These are phyloP conservation scores for Triangularia setosa DNA, from an alignment of 2,329 filamentous ascomycete species.

Conservation along the genomic window DNA sequence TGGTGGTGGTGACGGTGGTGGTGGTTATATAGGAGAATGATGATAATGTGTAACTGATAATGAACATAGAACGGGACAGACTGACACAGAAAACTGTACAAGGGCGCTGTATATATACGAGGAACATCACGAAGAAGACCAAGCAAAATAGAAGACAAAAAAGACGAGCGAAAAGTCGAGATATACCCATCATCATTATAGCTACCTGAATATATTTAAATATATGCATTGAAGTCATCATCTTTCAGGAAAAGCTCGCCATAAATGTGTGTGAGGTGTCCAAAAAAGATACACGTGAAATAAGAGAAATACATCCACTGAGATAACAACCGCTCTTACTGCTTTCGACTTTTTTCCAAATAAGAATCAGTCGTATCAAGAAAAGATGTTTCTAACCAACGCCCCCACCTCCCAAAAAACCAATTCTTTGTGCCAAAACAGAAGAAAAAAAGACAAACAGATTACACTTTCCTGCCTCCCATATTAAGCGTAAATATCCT, in stretches of 20 bases:
- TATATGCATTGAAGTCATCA: background rate
- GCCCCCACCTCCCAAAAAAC: background rate
- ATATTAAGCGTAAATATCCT: background rate
- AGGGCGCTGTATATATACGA: background rate
- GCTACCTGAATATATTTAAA: background rate
- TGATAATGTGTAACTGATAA: background rate
- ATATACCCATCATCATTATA: background rate
- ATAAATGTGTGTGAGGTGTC: background rate
- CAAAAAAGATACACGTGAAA: background rate
- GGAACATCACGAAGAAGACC: background rate
- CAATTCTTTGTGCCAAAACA: background rate
- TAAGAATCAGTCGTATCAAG: background rate
- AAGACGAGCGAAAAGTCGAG: background rate
- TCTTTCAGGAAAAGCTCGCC: background rate
- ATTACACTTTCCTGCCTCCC: background rate
- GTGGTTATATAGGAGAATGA: background rate
- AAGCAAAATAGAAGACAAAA: background rate
- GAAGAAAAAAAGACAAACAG: background rate
- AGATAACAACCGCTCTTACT: background rate
- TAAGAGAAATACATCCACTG: slow-evolving; percentile 1
- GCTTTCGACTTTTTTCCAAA: background rate
- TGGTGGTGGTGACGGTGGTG: background rate
- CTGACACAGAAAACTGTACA: background rate
- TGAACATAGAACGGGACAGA: background rate
- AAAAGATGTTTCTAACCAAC: background rate